Evolutionary conservation across 192 early-diverging fungal genomes (phyloP).

Genomic region (Blastocladiella britannica): DNA sequence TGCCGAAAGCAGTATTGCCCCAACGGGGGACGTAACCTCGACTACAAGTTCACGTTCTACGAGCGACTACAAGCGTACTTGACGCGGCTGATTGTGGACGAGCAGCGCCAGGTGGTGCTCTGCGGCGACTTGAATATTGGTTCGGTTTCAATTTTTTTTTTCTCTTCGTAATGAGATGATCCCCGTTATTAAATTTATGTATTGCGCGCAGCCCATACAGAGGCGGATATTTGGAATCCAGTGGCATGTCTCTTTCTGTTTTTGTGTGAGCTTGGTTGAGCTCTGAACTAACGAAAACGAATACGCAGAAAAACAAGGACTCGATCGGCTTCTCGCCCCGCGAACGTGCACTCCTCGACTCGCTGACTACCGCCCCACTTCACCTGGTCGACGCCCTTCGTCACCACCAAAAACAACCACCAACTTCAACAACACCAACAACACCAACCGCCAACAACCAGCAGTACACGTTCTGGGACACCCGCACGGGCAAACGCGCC

Average conservation of each 20-base stretch:
- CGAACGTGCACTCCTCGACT: background rate
- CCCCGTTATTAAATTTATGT: background rate
- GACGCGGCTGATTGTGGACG: background rate
- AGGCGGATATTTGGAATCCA: background rate
- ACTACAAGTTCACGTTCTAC: background rate
- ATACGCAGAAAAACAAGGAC: background rate
- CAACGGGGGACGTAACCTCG: background rate
- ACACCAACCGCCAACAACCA: background rate
- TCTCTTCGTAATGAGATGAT: background rate
- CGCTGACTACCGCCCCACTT: background rate
- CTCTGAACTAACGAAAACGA: background rate
- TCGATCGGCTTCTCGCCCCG: background rate
- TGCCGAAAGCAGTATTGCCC: constrained; percentile 1
- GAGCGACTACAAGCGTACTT: background rate
- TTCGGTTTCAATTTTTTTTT: background rate
- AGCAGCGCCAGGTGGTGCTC: background rate
- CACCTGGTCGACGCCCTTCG: background rate
- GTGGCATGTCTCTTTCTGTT: background rate
- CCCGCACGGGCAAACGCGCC: background rate
- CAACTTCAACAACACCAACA: too few species aligned
- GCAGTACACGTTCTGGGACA: background rate
- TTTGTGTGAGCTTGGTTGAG: background rate
- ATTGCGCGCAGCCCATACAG: background rate
- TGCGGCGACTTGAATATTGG: background rate
- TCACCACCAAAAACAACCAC: background rate